A percentile compares a stretch with the other conserved stretches of the same genome.
Conservation (phyloP, 2,329 filamentous ascomycete species). For the Hymenoscyphus fructigenus region DNA sequence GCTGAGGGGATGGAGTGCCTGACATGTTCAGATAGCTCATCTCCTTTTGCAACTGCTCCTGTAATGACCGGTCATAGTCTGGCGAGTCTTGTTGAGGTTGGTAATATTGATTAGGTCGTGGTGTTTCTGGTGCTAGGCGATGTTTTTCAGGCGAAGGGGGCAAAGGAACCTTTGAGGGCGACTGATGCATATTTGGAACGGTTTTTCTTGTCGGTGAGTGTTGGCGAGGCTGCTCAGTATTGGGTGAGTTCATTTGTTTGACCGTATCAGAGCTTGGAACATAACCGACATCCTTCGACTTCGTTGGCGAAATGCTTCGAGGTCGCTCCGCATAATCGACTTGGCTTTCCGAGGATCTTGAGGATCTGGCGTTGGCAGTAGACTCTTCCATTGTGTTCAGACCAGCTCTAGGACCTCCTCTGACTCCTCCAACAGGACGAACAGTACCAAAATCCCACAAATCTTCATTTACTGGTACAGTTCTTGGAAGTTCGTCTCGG, state of each 20-base stretch:
- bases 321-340: conserved; percentile 54
- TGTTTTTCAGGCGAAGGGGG: conserved; percentile 57
- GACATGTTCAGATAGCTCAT: conserved; percentile 56
- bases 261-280: conserved; percentile 49
- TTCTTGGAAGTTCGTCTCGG: conserved; percentile 43
- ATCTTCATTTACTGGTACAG: conserved; percentile 68
- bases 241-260: conserved; percentile 47
- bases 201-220: conserved; percentile 51
- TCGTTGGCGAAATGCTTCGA: conserved; percentile 52
- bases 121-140: conserved; percentile 44
- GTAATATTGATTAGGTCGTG: conserved; percentile 48
- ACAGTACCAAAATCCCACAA: conserved; percentile 99
- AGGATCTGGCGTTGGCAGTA: conserved; percentile 71
- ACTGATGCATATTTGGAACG: conserved; percentile 42
- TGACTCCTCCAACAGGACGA: conserved; percentile 67
- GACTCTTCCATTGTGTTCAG: conserved; percentile 76
- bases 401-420: conserved; percentile 59
- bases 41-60: conserved; percentile 63
- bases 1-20: conserved; percentile 29
- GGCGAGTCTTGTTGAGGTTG: conserved; percentile 50
- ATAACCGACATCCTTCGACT: conserved; percentile 44
- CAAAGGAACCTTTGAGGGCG: conserved; percentile 60
- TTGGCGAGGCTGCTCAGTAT: conserved; percentile 52
- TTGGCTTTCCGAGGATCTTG: conserved; percentile 49
- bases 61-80: conserved; percentile 60